phyloP scores from a whole-genome alignment of 352 stramenopile species.

The Globisporangium spiculum region DNA sequence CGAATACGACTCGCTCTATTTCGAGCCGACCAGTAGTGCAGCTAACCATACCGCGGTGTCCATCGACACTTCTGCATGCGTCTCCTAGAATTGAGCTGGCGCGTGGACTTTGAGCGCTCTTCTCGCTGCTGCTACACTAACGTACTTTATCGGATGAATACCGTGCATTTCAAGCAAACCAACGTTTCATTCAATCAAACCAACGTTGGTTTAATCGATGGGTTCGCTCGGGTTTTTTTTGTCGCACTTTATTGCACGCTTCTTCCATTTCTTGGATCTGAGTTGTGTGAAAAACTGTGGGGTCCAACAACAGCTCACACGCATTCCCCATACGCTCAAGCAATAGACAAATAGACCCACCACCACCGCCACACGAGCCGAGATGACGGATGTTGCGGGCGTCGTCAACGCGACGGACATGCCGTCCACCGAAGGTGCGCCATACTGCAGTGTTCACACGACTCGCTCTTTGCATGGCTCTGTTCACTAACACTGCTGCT shows the following conservation, averaged over 20 bases:
- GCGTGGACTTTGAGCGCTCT: too few species aligned
- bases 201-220: neutral
- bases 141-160: neutral
- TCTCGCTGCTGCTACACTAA: neutral
- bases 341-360: neutral
- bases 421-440: slow-evolving; percentile 16
- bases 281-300: neutral
- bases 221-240: neutral
- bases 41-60: neutral
- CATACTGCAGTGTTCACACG: neutral
- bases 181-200: neutral
- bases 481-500: neutral
- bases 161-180: neutral
- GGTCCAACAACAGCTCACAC: neutral
- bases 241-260: neutral
- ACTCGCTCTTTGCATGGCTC: neutral
- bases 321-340: neutral
- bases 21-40: neutral
- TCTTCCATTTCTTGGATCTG: slow-evolving; percentile 1
- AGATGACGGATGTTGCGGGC: neutral
- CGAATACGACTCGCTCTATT: neutral
- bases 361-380: neutral
- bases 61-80: too few species aligned
- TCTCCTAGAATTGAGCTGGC: too few species aligned
- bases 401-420: neutral